These are phyloP conservation scores for Pseudozyma tsukubaensis DNA, from an alignment of 1,284 basidiomycete species.

Conservation along the genomic window DNA sequence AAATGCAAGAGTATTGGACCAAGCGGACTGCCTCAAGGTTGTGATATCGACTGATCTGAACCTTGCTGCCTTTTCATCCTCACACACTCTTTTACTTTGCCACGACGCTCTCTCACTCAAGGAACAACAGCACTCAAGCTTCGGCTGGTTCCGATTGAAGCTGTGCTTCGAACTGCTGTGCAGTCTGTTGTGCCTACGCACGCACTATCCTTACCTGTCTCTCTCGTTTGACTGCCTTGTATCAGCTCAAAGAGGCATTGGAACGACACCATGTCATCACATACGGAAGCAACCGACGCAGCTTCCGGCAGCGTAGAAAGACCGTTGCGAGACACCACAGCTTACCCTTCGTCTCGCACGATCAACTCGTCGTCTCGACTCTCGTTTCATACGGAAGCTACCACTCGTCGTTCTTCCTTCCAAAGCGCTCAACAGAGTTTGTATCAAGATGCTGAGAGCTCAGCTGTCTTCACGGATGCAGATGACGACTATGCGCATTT, in stretches of 20 bases:
- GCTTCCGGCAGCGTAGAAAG: conserved; percentile 12
- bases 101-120: no score
- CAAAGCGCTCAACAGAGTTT: conserved; percentile 35
- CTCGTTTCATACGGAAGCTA: conserved; percentile 32
- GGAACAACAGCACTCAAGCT: no score
- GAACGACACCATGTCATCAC: conserved; percentile 8
- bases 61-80: no score
- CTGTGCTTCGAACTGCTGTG: conserved; percentile 1
- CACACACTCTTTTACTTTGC: neutral
- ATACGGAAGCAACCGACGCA: conserved; percentile 13
- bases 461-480: conserved; percentile 23
- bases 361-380: conserved; percentile 30
- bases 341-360: conserved; percentile 22
- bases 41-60: no score
- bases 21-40: no score
- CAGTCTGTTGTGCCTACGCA: conserved; percentile 1
- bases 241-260: neutral
- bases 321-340: neutral
- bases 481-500: conserved; percentile 11
- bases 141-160: neutral
- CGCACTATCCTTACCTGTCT: neutral
- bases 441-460: conserved; percentile 35
- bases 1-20: no score
- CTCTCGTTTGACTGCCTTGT: neutral
- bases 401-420: conserved; percentile 35